Conservation (phyloP, 306 rosid genomes). For the Malus orientalis region DNA sequence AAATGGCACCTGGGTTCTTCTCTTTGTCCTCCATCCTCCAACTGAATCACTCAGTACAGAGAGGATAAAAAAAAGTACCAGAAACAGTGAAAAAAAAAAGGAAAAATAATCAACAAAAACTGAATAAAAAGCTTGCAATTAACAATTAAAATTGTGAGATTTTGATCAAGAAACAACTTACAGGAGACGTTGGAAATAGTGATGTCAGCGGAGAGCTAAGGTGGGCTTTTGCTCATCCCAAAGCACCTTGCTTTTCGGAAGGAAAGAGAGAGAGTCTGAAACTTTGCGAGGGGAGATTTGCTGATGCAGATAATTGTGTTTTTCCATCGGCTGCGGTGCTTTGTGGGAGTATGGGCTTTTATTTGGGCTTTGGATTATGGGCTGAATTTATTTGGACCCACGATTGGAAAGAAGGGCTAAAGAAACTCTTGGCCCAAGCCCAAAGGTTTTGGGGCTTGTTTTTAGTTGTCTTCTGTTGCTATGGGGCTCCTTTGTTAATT, state of each 20-base stretch:
- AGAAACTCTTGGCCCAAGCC: background rate
- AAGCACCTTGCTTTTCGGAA: background rate
- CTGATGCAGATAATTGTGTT: background rate
- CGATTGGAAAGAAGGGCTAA: background rate
- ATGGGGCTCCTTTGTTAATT: background rate
- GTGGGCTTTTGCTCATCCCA: constrained; percentile 16
- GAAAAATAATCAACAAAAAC: background rate
- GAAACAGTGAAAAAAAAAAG: background rate
- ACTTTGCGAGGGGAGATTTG: background rate
- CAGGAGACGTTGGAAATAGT: background rate
- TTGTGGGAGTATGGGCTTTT: background rate
- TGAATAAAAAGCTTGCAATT: background rate
- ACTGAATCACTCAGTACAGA: constrained; percentile 10
- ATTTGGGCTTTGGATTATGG: background rate
- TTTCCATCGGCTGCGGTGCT: background rate
- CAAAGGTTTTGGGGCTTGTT: background rate
- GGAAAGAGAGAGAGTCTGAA: background rate
- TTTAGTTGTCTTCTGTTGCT: background rate
- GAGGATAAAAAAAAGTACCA: background rate
- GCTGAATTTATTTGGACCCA: background rate
- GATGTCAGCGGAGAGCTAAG: background rate
- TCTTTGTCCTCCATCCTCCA: constrained; percentile 32
- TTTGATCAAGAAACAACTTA: background rate
- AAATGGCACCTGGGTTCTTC: constrained; percentile 39
- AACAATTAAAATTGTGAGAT: background rate